These are phyloP conservation scores for Eimeria sp. DNA, from an alignment of 169 alveolate species.

Conservation along the genomic window DNA sequence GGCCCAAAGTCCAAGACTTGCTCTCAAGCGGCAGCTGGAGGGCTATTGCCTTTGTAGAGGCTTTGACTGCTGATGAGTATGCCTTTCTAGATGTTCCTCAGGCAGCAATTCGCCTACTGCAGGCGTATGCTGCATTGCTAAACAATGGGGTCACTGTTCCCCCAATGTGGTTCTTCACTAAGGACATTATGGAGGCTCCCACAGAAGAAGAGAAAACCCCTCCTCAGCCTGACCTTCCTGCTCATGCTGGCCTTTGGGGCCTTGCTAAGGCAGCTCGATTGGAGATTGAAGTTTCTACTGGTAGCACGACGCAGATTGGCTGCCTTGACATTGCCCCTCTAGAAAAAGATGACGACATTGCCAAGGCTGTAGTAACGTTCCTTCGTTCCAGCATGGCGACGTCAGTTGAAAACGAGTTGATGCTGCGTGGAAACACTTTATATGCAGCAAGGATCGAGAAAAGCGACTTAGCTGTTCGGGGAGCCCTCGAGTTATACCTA, in stretches of 20 bases:
- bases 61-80: constrained; percentile 80
- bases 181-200: constrained; percentile 60
- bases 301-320: constrained; percentile 71
- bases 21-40: constrained; percentile 68
- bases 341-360: constrained; percentile 72
- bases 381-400: constrained; percentile 65
- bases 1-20: constrained; percentile 72
- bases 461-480: constrained; percentile 68
- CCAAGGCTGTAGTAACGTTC: constrained; percentile 58
- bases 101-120: constrained; percentile 77
- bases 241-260: constrained; percentile 91
- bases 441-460: constrained; percentile 78
- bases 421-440: constrained; percentile 61
- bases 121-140: constrained; percentile 65
- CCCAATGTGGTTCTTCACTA: constrained; percentile 83
- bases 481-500: constrained; percentile 84
- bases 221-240: constrained; percentile 82
- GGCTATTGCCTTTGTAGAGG: constrained; percentile 78
- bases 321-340: constrained; percentile 80
- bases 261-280: constrained; percentile 88
- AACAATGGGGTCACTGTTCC: constrained; percentile 68
- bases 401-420: constrained; percentile 66
- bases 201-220: constrained; percentile 13
- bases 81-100: constrained; percentile 80
- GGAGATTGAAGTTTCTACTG: constrained; percentile 82